Percentiles rank a stretch among this genome's conserved stretches.
phyloP scores from a whole-genome alignment of 805 yeast genomes.

The Pichia pseudocactophila region DNA sequence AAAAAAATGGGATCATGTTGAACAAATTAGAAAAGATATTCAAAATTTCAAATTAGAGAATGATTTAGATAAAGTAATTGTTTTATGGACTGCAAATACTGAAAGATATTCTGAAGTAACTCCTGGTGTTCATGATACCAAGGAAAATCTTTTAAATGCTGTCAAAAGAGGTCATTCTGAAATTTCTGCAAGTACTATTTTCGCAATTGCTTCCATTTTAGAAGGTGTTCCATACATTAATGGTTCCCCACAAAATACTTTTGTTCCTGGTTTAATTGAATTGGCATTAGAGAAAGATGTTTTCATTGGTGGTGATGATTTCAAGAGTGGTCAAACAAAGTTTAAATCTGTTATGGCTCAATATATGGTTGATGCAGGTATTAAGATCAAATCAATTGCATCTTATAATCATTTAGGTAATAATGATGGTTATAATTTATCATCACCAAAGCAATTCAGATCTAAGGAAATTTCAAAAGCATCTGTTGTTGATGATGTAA shows the following conservation, averaged over 20 bases:
- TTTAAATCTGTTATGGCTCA: conserved; percentile 94
- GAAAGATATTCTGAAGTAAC: conserved; percentile 80
- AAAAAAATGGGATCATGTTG: conserved; percentile 85
- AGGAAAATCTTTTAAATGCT: conserved; percentile 65
- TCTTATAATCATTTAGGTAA: conserved; percentile 95
- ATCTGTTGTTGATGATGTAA: conserved; percentile 89
- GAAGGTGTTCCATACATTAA: conserved; percentile 87
- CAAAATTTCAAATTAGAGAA: conserved; percentile 64
- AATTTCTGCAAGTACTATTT: conserved; percentile 86
- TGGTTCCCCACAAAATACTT: conserved; percentile 96
- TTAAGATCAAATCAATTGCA: conserved; percentile 88
- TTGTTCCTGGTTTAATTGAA: conserved; percentile 90
- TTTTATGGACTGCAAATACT: conserved; percentile 96
- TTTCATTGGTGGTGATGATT: conserved; percentile 94
- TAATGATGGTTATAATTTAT: conserved; percentile 88
- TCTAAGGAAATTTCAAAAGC: conserved; percentile 92
- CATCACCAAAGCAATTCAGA: conserved; percentile 87
- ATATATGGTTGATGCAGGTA: conserved; percentile 94
- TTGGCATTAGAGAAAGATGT: conserved; percentile 69
- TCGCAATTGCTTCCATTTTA: conserved; percentile 87
- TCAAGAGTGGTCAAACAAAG: conserved; percentile 95
- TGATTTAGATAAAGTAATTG: conserved; percentile 75
- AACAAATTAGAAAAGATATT: conserved; percentile 77
- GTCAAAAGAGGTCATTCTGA: conserved; percentile 75
- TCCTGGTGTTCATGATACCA: conserved; percentile 79